Base-by-base conservation (phyloP, 164 flowering plant species). In the Stephania yunnanensis region DNA sequence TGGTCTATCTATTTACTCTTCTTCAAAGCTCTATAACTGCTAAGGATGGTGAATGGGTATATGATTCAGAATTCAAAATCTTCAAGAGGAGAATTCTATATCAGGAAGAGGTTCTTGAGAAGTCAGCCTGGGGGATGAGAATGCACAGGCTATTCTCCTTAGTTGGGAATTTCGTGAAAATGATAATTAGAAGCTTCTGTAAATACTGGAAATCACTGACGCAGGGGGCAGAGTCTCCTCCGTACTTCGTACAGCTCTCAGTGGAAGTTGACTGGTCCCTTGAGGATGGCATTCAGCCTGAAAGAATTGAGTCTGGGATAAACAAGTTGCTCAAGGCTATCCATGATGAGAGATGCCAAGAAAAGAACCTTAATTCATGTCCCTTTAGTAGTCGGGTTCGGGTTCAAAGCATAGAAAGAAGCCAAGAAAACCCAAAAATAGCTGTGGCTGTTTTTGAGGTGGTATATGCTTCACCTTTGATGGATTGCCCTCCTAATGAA, bases 211-310 rank as follows among this genome's bases (percentile, higher is more conserved):
- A 88, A 77, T 91, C 98, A 75, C 75, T 96, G 81, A 92, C 90
- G 7, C 90, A 86, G 53, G 99, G 92, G 78, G 91, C 98, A 80
- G 99, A 96, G 80, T 89, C 99, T 58, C 97, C 99, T 74, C 99
- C 99, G 45, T 90, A 89, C 80, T 92, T 96, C 87, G 88, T 96
- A 42, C 99, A 96, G 85, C 82, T 96, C 81, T 91, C 97, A 19
- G 82, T 96, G 94, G 92, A 92, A 85, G 97, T 96, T 61, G 82
- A 82, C 53, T 71, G 70, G 31, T 94, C 97, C 92, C 98, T 97
- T 50, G 98, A 90, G 65, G 98, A 94, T 85, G 98, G 94, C 17
- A 90, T 96, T 79, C 99, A 96, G 75, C 99, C 97, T 42, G 98
- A 90, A 84, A 92, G 89, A 76, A 89, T 96, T 69, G 99, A 96